Percentiles rank a stretch among this genome's conserved stretches.
Evolutionary conservation across 768 basidiomycete species (phyloP).

Genomic region (Tephrocybe sp.): DNA sequence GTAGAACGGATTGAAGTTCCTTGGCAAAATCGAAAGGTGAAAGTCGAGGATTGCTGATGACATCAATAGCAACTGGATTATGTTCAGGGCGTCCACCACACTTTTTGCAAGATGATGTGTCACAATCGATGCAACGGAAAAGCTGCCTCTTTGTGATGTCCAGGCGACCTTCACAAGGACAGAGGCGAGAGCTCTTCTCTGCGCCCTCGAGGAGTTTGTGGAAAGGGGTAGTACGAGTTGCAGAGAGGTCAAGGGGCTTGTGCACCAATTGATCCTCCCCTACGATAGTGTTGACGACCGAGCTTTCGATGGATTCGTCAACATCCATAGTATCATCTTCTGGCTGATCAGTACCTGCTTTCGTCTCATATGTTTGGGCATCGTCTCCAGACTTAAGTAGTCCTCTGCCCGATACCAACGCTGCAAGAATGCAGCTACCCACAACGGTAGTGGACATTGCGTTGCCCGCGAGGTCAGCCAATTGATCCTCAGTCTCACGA

Average conservation of each 20-base stretch:
- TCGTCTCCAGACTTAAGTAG: constrained; percentile 69
- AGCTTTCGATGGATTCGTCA: constrained; percentile 26
- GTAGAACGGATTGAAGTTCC: constrained; percentile 74
- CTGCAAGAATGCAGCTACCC: constrained; percentile 83
- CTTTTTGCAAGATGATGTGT: constrained; percentile 74
- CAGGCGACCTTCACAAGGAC: constrained; percentile 86
- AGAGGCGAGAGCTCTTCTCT: constrained; percentile 70
- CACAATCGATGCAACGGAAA: constrained; percentile 73
- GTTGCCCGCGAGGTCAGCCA: constrained; percentile 93
- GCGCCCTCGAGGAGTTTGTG: constrained; percentile 61
- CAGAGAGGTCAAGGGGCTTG: constrained; percentile 68
- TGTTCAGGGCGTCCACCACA: constrained; percentile 93
- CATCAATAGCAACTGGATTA: constrained; percentile 57
- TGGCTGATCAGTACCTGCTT: constrained; percentile 34
- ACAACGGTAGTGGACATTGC: constrained; percentile 98
- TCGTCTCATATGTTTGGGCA: constrained; percentile 64
- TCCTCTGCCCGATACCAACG: constrained; percentile 64
- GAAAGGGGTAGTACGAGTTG: constrained; percentile 44
- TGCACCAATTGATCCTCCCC: constrained; percentile 68
- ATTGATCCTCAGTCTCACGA: constrained; percentile 88
- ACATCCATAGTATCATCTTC: constrained; percentile 47
- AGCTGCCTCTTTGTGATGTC: constrained; percentile 69
- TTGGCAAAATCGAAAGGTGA: constrained; percentile 73
- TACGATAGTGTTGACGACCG: constrained; percentile 50
- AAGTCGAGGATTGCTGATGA: constrained; percentile 52